A percentile compares a stretch with the other conserved stretches of the same genome.
Conservation (phyloP, 257 asterid species). For the Voacanga thouarsii region DNA sequence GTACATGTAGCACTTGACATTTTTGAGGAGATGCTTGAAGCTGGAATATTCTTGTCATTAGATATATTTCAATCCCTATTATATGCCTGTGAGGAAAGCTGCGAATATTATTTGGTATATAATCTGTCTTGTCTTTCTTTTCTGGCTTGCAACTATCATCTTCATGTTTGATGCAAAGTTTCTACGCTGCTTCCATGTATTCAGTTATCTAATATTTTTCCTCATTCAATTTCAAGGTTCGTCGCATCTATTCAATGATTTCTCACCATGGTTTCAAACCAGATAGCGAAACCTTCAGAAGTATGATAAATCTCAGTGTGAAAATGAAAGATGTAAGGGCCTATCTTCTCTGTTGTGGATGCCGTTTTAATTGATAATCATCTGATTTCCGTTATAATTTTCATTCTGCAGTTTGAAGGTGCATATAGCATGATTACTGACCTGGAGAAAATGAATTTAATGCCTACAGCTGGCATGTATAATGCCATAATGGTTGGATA, state of each 20-base stretch:
- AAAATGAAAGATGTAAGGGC: slow-evolving; percentile 77
- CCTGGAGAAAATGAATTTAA: slow-evolving; percentile 38
- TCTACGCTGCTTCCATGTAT: neutral
- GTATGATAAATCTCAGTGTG: slow-evolving; percentile 61
- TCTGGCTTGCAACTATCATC: neutral
- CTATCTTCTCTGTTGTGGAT: neutral
- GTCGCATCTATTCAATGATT: slow-evolving; percentile 55
- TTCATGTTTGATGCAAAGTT: neutral
- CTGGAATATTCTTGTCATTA: slow-evolving; percentile 46
- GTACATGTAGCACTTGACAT: slow-evolving; percentile 74
- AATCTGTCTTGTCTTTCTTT: slow-evolving; percentile 19
- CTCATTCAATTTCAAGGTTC: slow-evolving; percentile 49
- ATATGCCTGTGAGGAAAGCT: slow-evolving; percentile 63
- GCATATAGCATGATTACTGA: slow-evolving; percentile 73
- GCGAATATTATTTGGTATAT: slow-evolving; percentile 77
- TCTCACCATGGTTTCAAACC: slow-evolving; percentile 47
- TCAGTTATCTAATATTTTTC: slow-evolving; percentile 23
- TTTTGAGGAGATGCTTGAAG: slow-evolving; percentile 49
- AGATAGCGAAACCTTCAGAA: slow-evolving; percentile 63
- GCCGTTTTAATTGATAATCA: neutral
- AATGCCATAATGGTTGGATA: slow-evolving; percentile 71
- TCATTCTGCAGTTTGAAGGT: slow-evolving; percentile 68
- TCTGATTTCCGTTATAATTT: neutral
- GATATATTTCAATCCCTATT: slow-evolving; percentile 56
- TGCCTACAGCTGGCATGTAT: slow-evolving; percentile 61